phyloP scores from a whole-genome alignment of 805 yeast species.

The Kregervanrija pseudodelftensis region DNA sequence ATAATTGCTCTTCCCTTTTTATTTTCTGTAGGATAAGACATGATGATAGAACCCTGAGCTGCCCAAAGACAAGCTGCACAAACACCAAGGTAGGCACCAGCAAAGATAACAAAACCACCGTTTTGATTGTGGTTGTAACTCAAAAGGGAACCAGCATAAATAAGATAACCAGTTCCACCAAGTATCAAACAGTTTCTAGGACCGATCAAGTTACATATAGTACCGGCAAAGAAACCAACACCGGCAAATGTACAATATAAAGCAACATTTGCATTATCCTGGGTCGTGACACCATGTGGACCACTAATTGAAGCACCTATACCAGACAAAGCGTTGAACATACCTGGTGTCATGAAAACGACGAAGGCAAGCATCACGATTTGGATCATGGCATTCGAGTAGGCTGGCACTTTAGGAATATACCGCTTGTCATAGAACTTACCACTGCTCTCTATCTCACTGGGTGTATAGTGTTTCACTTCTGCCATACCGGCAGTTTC shows the following conservation, averaged over 20 bases:
- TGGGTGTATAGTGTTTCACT: conserved; percentile 2
- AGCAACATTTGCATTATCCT: conserved; percentile 43
- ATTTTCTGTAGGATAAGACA: conserved; percentile 50
- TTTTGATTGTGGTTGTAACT: conserved; percentile 39
- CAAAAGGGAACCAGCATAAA: conserved; percentile 46
- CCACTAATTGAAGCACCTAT: conserved; percentile 35
- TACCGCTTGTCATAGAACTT: conserved; percentile 3
- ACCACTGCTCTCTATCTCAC: conserved; percentile 4
- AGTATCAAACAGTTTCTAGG: conserved; percentile 35
- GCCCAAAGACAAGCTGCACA: conserved; percentile 54
- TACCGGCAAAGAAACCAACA: conserved; percentile 52
- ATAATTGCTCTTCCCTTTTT: conserved; percentile 47
- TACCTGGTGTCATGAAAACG: conserved; percentile 43
- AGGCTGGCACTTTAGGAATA: conserved; percentile 26
- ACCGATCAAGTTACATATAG: conserved; percentile 45
- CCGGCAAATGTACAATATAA: conserved; percentile 48
- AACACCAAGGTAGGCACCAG: conserved; percentile 45
- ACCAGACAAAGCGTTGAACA: conserved; percentile 45
- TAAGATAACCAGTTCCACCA: conserved; percentile 50
- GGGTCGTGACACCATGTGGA: conserved; percentile 3
- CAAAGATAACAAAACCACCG: conserved; percentile 44
- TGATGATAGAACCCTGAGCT: conserved; percentile 49
- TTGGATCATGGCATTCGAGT: conserved; percentile 36
- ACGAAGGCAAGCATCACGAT: conserved; percentile 40
- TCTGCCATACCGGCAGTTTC: not conserved